Percentiles rank a stretch among this genome's conserved stretches.
Evolutionary conservation across 2,329 filamentous ascomycete species (phyloP).

Genomic region (Malbranchea cinnamomea): DNA sequence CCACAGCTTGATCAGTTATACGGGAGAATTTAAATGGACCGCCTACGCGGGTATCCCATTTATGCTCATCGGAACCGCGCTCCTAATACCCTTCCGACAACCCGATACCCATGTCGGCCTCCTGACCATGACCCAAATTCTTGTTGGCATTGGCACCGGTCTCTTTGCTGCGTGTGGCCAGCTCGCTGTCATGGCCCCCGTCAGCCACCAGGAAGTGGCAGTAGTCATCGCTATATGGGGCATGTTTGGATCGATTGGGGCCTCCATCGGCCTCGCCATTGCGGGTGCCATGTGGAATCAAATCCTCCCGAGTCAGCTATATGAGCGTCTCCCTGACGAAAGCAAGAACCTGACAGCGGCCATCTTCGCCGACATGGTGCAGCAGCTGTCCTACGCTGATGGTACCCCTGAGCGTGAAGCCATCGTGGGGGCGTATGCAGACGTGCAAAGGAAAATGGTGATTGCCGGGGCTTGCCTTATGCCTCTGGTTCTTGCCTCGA

Average conservation of each 20-base stretch:
- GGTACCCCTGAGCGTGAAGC: constrained; percentile 26
- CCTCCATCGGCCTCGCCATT: constrained; percentile 15
- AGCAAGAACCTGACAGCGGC: constrained; percentile 6
- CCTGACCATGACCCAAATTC: constrained; percentile 38
- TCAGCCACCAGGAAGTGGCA: constrained; percentile 37
- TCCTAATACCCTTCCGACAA: constrained; percentile 39
- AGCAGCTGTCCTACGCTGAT: constrained; percentile 19
- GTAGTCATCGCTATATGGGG: constrained; percentile 15
- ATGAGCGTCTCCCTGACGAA: constrained; percentile 11
- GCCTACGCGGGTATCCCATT: constrained; percentile 34
- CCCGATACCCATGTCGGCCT: constrained; percentile 32
- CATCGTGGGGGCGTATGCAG: constrained; percentile 32
- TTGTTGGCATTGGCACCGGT: constrained; percentile 36
- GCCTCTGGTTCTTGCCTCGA: constrained; percentile 16
- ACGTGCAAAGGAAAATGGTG: constrained; percentile 29
- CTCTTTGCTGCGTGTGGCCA: constrained; percentile 38
- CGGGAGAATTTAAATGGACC: constrained; percentile 35
- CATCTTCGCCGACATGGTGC: constrained; percentile 13
- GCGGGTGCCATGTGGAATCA: constrained; percentile 18
- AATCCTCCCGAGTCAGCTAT: constrained; percentile 10
- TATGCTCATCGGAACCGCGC: constrained; percentile 33
- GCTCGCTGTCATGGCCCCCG: constrained; percentile 40
- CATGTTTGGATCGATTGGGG: constrained; percentile 16
- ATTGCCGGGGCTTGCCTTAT: constrained; percentile 17
- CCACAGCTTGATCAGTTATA: constrained; percentile 26